Evolutionary conservation across 2,329 filamentous ascomycete species (phyloP).

Genomic region (Aphanoascus verrucosus): DNA sequence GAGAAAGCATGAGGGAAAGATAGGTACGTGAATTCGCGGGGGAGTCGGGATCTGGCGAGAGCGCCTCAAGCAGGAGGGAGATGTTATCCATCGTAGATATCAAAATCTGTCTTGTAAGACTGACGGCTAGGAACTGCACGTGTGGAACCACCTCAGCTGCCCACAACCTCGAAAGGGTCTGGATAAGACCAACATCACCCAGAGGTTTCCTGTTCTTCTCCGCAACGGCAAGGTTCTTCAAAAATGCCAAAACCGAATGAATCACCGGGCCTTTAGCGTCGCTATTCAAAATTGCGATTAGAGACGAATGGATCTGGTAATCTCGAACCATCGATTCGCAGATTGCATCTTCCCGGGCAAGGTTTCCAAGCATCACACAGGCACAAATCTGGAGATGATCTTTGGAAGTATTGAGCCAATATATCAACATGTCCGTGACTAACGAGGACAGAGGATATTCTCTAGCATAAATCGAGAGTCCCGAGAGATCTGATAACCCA

Average conservation of each 20-base stretch:
- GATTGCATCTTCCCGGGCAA: conserved; percentile 36
- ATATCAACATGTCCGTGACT: conserved; percentile 28
- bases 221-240: conserved; percentile 40
- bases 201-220: conserved; percentile 32
- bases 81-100: conserved; percentile 31
- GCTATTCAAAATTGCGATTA: conserved; percentile 33
- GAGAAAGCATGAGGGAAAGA: conserved; percentile 32
- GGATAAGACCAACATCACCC: conserved; percentile 31
- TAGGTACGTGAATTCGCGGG: conserved; percentile 27
- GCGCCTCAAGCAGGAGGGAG: conserved; percentile 26
- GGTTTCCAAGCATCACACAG: conserved; percentile 40
- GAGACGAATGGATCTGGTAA: conserved; percentile 30
- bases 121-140: conserved; percentile 36
- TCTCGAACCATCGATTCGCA: conserved; percentile 34
- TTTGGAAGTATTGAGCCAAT: conserved; percentile 32
- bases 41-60: conserved; percentile 24
- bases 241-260: conserved; percentile 36
- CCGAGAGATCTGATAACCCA: conserved; percentile 33
- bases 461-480: conserved; percentile 27
- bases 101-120: conserved; percentile 33
- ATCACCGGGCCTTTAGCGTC: conserved; percentile 32
- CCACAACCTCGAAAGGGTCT: conserved; percentile 32
- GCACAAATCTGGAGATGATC: conserved; percentile 39
- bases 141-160: conserved; percentile 34
- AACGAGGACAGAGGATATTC: conserved; percentile 31